Evolutionary conservation across 805 yeast species (phyloP).

Genomic region (Candida peoriensis): DNA sequence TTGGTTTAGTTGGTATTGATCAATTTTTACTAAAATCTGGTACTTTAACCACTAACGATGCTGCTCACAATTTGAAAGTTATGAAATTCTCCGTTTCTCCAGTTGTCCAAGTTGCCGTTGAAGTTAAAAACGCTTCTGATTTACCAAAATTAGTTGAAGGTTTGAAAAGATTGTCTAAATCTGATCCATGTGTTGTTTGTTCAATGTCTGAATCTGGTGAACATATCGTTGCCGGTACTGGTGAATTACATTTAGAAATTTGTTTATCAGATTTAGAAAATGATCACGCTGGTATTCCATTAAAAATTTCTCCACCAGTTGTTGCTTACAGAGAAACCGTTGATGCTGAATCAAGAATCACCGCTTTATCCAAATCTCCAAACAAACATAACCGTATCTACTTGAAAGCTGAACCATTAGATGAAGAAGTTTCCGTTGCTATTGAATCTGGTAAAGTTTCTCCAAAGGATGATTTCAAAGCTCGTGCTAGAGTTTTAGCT

Average conservation of each 20-base stretch:
- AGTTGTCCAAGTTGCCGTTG: constrained; percentile 99
- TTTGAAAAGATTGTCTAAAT: constrained; percentile 98
- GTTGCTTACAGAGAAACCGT: constrained; percentile 99
- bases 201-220: constrained; percentile 93
- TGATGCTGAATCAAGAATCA: constrained; percentile 87
- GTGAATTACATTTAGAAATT: constrained; percentile 99
- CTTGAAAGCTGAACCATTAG: constrained; percentile 94
- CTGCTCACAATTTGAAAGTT: constrained; percentile 99
- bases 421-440: constrained; percentile 87
- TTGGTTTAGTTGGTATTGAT: constrained; percentile 99
- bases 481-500: constrained; percentile 98
- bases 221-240: constrained; percentile 99
- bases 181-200: constrained; percentile 97
- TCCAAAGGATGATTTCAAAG: constrained; percentile 97
- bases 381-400: constrained; percentile 99
- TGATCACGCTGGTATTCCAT: constrained; percentile 99
- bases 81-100: constrained; percentile 99
- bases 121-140: constrained; percentile 99
- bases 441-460: constrained; percentile 88
- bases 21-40: constrained; percentile 99
- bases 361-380: constrained; percentile 98
- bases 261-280: constrained; percentile 93
- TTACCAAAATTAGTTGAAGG: constrained; percentile 99
- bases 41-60: constrained; percentile 95
- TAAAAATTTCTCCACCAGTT: constrained; percentile 95